Percentiles rank a stretch among this genome's conserved stretches.
phyloP scores from a whole-genome alignment of 169 alveolate species.

The Cryptosporidium canis region DNA sequence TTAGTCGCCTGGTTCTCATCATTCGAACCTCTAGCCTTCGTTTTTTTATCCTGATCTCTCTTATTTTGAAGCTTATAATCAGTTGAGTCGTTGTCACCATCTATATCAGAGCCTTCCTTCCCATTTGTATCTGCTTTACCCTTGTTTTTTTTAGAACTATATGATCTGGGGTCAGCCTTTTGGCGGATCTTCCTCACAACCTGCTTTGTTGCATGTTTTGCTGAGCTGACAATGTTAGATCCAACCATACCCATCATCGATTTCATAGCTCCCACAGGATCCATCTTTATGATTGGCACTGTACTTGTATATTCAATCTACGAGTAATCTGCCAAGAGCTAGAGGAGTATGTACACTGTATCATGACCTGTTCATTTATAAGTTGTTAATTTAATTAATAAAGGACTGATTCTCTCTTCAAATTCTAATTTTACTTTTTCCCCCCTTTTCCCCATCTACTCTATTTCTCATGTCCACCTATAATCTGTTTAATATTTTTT shows the following conservation, averaged over 20 bases:
- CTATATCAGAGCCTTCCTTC: neutral
- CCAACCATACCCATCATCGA: constrained; percentile 59
- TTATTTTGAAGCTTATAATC: neutral
- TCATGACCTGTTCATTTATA: neutral
- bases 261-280: constrained; percentile 69
- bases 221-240: constrained; percentile 65
- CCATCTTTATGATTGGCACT: neutral
- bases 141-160: neutral
- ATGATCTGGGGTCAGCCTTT: constrained; percentile 4
- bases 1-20: neutral
- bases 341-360: neutral
- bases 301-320: neutral
- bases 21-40: neutral
- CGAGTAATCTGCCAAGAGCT: neutral
- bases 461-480: neutral
- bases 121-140: neutral
- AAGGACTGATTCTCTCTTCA: neutral
- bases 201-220: constrained; percentile 70
- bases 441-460: neutral
- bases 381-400: neutral
- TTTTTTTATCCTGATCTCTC: neutral
- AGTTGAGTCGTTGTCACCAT: neutral
- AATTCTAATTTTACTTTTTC: neutral
- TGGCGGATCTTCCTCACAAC: constrained; percentile 29
- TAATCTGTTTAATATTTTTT: constrained; percentile 12